Base-by-base conservation (phyloP, 805 yeast genomes). In the Barnettozyma sp. region DNA sequence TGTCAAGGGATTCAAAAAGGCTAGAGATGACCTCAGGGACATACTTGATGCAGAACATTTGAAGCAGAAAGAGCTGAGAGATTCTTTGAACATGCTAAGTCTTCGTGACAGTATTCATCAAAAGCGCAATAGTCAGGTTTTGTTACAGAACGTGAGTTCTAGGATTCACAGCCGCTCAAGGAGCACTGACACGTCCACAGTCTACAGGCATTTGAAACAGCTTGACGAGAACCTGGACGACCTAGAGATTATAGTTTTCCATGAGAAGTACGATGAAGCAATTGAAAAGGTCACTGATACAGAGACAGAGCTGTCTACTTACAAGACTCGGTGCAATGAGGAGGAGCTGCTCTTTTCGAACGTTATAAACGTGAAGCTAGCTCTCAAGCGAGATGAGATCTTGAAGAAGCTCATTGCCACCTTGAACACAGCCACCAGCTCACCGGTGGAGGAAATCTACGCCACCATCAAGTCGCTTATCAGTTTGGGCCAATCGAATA, bases 151-250 rank as follows among this genome's bases (percentile, higher is more conserved):
- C 44, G 57, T 80, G 18, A 70, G 80, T 2, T 68, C 77, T 6
- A 64, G 79, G 21, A 73, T 78, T 49, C 87, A 78, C 52, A 69
- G 78, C 13, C 56, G 82, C 38, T 66, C 77, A 36, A 53, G 76
- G 27, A 68, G 78, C 14, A 58, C 66, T 35, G 81, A 77, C 48
- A 46, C 51, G 41, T 60, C 55, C 52, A 62, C 49, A 35, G 36
- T 63, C 12, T 60, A 73, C 42, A 63, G 66, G 36, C 70, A 61
- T 14, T 59, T 80, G 37, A 70, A 72, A 37, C 59, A 59, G 21
- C 61, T 77, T 11, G 87, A 80, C 47, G 81, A 77, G 35, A 57
- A 65, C 22, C 62, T 82, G 13, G 86, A 82, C 49, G 85, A 80
- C 37, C 66, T 81, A 27, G 92, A 83, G 52, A 73, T 79, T 11